Base-by-base conservation (phyloP, 176 grass and related monocot genomes). In the Musa acuminata region DNA sequence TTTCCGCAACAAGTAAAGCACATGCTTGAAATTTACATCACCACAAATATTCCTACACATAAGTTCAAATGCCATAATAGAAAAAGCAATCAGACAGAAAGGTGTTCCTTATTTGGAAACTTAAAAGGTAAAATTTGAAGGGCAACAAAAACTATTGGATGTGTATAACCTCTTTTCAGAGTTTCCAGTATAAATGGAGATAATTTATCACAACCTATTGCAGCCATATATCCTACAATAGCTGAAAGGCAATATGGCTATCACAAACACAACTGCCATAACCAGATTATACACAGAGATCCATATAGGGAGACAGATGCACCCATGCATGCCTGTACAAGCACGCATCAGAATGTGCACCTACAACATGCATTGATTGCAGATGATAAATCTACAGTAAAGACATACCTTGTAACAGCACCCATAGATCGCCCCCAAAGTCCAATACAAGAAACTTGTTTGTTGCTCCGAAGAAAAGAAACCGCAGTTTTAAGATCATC, bases 381-480 rank as follows among this genome's bases (percentile, higher is more conserved):
- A 81, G 63, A 62, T 72, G 80, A 54, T 62, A 80, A 74, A 26
- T 11, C 58, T 11, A 72, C 22, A 77, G 51, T 59, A 54, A 4
- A 75, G 17, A 75, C 65, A 51, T 89, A 98, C 94, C 94, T 91
- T 78, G 94, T 98, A 71, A 98, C 94, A 85, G 94, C 90, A 69
- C 94, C 94, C 94, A 93, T 98, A 0, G 94, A 93, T 79, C 90
- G 85, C 54, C 94, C 94, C 94, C 94, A 98, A 84, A 98, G 87
- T 51, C 94, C 94, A 87, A 98, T 84, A 86, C 80, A 87, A 66
- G 94, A 98, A 82, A 98, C 81, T 85, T 98, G 85, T 76, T 98
- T 93, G 84, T 83, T 88, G 69, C 75, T 87, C 65, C 94, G 86
- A 29, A 98, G 84, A 84, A 80, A 80, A 65, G 87, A 85, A 54